Percentiles rank a stretch among this genome's conserved stretches.
These are phyloP conservation scores for Capsicum pubescens DNA, from an alignment of 257 asterid genomes.

Conservation along the genomic window DNA sequence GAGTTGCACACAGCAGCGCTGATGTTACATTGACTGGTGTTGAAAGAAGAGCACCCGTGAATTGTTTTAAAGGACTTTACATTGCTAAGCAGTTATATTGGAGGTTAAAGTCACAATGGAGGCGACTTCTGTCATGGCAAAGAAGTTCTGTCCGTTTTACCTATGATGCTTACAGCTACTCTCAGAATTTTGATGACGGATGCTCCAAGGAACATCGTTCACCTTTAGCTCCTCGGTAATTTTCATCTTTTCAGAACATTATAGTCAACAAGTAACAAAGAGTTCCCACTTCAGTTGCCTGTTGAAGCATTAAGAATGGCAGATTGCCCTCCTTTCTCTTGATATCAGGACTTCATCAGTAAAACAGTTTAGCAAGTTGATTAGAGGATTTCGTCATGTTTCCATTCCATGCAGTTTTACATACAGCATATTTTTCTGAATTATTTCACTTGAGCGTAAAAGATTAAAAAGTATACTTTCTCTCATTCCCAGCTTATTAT, in stretches of 20 bases:
- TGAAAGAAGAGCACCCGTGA: constrained; percentile 9
- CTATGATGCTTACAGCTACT: constrained; percentile 61
- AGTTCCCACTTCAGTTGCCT: neutral
- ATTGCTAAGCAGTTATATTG: constrained; percentile 34
- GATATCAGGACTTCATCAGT: neutral
- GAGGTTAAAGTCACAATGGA: constrained; percentile 50
- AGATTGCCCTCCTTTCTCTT: neutral
- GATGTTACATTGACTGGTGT: constrained; percentile 32
- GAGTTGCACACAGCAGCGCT: constrained; percentile 23
- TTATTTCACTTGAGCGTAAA: neutral
- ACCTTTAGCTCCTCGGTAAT: constrained; percentile 50
- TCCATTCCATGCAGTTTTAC: neutral
- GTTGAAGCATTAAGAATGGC: neutral
- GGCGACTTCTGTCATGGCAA: constrained; percentile 37
- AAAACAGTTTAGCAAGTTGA: neutral
- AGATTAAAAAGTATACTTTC: neutral
- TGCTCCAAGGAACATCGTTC: constrained; percentile 43
- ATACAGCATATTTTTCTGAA: neutral
- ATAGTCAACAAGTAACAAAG: neutral
- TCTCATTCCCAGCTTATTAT: neutral
- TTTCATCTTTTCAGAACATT: neutral
- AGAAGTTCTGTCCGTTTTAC: constrained; percentile 40
- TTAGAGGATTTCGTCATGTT: constrained; percentile 7
- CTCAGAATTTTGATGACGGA: constrained; percentile 63
- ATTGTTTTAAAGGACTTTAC: neutral